phyloP scores from a whole-genome alignment of 768 basidiomycete species.

The Cystofilobasidium capitatum region DNA sequence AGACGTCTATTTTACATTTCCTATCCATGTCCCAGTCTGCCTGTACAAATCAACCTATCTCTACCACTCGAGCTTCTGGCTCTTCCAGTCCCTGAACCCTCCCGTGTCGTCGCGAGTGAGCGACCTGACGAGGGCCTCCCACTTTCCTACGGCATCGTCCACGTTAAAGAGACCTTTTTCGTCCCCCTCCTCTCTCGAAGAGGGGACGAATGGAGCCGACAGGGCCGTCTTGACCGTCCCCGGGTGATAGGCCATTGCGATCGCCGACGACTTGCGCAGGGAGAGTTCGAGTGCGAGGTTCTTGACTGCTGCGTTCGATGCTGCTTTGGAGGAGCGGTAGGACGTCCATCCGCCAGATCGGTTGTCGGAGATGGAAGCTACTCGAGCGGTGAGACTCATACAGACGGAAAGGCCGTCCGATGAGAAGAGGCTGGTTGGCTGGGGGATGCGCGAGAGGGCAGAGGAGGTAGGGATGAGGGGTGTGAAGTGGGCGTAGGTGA shows the following conservation, averaged over 20 bases:
- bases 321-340: conserved; percentile 42
- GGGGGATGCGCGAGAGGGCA: conserved; percentile 26
- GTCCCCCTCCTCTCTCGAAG: conserved; percentile 32
- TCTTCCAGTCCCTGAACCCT: conserved; percentile 38
- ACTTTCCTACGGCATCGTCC: conserved; percentile 36
- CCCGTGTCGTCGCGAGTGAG: conserved; percentile 27
- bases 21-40: no score
- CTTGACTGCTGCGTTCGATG: conserved; percentile 41
- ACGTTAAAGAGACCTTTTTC: conserved; percentile 38
- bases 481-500: conserved; percentile 43
- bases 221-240: conserved; percentile 39
- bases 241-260: conserved; percentile 36
- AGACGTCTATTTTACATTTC: no score
- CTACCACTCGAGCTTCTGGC: conserved; percentile 35
- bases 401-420: conserved; percentile 32
- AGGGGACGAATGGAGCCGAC: conserved; percentile 35
- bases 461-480: conserved; percentile 39
- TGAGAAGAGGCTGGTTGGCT: conserved; percentile 24
- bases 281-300: conserved; percentile 12
- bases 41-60: not conserved
- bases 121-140: conserved; percentile 31
- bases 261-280: conserved; percentile 34
- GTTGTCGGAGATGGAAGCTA: conserved; percentile 43
- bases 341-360: conserved; percentile 40
- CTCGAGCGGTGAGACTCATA: conserved; percentile 40